Conservation (phyloP, 768 basidiomycete genomes). For the Cyclocybe aegerita region DNA sequence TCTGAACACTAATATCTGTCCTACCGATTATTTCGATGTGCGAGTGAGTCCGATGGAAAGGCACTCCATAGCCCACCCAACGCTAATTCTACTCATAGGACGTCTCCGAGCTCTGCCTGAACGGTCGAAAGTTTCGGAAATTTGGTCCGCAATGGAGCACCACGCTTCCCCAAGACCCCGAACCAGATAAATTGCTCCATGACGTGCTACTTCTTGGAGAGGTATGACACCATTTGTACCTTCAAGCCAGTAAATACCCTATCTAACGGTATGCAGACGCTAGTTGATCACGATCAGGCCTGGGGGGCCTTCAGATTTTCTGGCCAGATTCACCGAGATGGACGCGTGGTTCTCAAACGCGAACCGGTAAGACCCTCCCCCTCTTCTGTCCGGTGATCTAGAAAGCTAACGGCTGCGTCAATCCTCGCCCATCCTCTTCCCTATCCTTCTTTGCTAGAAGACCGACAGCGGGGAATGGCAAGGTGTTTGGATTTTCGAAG, state of each 20-base stretch:
- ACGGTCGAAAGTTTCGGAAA: conserved; percentile 19
- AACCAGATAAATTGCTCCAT: neutral
- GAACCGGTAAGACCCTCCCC: conserved; percentile 47
- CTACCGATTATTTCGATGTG: conserved; percentile 6
- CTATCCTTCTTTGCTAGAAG: conserved; percentile 32
- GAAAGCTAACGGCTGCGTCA: neutral
- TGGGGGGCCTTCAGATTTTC: conserved; percentile 68
- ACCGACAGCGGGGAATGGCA: conserved; percentile 30
- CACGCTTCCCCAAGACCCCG: neutral
- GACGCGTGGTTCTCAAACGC: conserved; percentile 58
- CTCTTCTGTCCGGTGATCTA: conserved; percentile 1
- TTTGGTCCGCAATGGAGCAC: neutral
- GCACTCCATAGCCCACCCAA: neutral
- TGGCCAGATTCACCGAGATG: conserved; percentile 60
- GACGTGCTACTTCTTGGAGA: conserved; percentile 35
- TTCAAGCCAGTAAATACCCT: conserved; percentile 1
- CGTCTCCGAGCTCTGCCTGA: conserved; percentile 11
- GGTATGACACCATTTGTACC: conserved; percentile 26
- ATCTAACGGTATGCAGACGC: conserved; percentile 40
- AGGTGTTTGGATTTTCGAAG: conserved; percentile 60
- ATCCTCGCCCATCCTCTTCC: conserved; percentile 3
- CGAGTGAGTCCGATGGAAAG: conserved; percentile 11
- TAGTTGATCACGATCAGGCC: conserved; percentile 50
- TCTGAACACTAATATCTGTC: neutral
- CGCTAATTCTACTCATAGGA: conserved; percentile 12